These are phyloP conservation scores for Trichoderma arundinaceum DNA, from an alignment of 2,329 filamentous ascomycete genomes.

Conservation along the genomic window DNA sequence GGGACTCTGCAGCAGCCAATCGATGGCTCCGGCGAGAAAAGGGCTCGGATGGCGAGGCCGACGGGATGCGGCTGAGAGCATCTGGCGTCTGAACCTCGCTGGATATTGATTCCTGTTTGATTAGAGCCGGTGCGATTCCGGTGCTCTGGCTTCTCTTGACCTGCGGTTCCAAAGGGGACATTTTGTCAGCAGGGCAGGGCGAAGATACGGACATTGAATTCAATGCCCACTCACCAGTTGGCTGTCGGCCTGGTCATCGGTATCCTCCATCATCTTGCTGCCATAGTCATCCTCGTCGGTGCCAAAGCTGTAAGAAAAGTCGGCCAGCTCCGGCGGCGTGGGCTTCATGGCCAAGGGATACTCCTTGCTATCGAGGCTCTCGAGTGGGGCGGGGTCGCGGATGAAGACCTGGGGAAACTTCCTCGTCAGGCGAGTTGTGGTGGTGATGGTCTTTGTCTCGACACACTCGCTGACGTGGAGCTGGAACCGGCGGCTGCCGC, in stretches of 20 bases:
- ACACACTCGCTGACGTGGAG: conserved; percentile 69
- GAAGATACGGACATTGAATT: background rate
- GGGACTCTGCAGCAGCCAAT: conserved; percentile 42
- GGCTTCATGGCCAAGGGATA: conserved; percentile 86
- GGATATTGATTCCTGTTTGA: conserved; percentile 38
- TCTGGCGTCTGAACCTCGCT: conserved; percentile 39
- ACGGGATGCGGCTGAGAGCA: conserved; percentile 41
- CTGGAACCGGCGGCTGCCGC: conserved; percentile 51
- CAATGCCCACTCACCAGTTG: conserved; percentile 36
- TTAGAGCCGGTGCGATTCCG: conserved; percentile 36
- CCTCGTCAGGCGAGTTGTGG: conserved; percentile 86
- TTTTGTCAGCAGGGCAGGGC: conserved; percentile 25
- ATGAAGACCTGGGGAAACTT: conserved; percentile 86
- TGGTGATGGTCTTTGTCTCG: conserved; percentile 78
- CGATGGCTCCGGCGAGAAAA: conserved; percentile 43
- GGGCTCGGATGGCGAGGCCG: conserved; percentile 45
- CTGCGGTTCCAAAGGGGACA: conserved; percentile 22
- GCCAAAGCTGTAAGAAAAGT: conserved; percentile 71
- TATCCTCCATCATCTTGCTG: conserved; percentile 37
- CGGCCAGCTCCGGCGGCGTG: conserved; percentile 78
- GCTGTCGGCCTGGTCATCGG: conserved; percentile 24
- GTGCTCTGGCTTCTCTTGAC: conserved; percentile 35
- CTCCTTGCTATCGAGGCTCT: conserved; percentile 80
- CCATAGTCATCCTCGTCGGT: conserved; percentile 39
- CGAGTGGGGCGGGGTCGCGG: conserved; percentile 71